A percentile compares a stretch with the other conserved stretches of the same genome.
phyloP scores from a whole-genome alignment of 2,329 filamentous ascomycete genomes.

The Sporothrix brunneoviolacea region DNA sequence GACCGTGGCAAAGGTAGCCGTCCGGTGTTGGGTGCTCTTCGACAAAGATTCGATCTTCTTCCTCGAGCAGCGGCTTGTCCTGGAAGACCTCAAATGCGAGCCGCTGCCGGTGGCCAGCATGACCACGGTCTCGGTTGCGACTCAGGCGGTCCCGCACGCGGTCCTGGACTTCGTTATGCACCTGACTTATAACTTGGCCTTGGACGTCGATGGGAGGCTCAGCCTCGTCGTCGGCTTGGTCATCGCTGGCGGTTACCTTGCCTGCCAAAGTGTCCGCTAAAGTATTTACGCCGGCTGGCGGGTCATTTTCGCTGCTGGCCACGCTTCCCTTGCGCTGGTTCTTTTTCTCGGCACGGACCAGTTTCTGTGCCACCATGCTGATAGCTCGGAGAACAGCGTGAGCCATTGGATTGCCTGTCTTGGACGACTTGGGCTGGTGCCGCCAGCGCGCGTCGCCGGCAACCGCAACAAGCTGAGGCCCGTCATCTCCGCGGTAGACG shows the following conservation, averaged over 20 bases:
- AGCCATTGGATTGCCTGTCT: slow-evolving; percentile 65
- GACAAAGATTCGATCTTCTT: slow-evolving; percentile 57
- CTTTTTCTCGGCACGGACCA: slow-evolving; percentile 49
- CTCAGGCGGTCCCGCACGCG: slow-evolving; percentile 19
- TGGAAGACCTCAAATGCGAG: slow-evolving; percentile 58
- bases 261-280: background rate
- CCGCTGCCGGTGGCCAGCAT: slow-evolving; percentile 27
- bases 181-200: slow-evolving; percentile 9
- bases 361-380: slow-evolving; percentile 70
- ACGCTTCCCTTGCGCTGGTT: slow-evolving; percentile 18
- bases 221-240: background rate
- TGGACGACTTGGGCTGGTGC: slow-evolving; percentile 39
- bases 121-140: slow-evolving; percentile 18
- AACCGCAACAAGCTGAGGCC: slow-evolving; percentile 57
- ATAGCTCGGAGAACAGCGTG: slow-evolving; percentile 74
- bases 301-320: slow-evolving; percentile 20
- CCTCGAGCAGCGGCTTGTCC: slow-evolving; percentile 59
- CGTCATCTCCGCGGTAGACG: slow-evolving; percentile 52
- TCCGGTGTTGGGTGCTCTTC: slow-evolving; percentile 61
- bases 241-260: background rate
- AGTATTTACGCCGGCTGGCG: slow-evolving; percentile 20
- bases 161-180: slow-evolving; percentile 19
- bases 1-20: slow-evolving; percentile 87
- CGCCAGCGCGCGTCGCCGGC: slow-evolving; percentile 71
- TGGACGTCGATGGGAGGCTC: background rate